phyloP scores from a whole-genome alignment of 2,329 filamentous ascomycete species.

The Penicillium concentricum region DNA sequence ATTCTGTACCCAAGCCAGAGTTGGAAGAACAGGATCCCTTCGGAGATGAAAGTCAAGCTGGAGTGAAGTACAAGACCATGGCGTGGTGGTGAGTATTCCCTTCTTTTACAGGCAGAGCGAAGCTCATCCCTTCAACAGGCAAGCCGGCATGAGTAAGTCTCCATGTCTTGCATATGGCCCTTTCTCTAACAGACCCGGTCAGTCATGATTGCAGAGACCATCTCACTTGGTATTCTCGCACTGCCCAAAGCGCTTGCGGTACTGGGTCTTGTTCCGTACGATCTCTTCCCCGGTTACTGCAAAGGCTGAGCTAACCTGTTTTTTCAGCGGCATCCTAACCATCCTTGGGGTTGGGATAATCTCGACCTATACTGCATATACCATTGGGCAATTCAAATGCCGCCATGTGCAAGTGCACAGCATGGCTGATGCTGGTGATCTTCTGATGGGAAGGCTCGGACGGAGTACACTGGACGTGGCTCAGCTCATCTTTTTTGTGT shows the following conservation, averaged over 20 bases:
- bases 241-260: conserved; percentile 51
- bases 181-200: background rate
- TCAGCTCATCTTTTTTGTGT: conserved; percentile 61
- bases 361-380: conserved; percentile 57
- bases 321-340: conserved; percentile 47
- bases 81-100: conserved; percentile 26
- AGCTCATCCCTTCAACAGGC: conserved; percentile 11
- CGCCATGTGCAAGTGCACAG: conserved; percentile 58
- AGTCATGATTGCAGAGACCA: conserved; percentile 58
- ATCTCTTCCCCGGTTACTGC: background rate
- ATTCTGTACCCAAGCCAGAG: background rate
- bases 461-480: conserved; percentile 60
- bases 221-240: conserved; percentile 55
- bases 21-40: conserved; percentile 19
- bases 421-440: conserved; percentile 63
- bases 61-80: conserved; percentile 31
- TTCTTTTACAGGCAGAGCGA: background rate
- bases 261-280: conserved; percentile 51
- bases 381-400: conserved; percentile 57
- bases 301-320: background rate
- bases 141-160: conserved; percentile 22
- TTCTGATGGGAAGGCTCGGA: conserved; percentile 59
- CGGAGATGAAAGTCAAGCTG: conserved; percentile 25
- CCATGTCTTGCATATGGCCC: background rate
- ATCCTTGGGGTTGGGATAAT: conserved; percentile 53